phyloP scores from a whole-genome alignment of 2,329 filamentous ascomycete species.

The Paraphaeosphaeria sporulosa region DNA sequence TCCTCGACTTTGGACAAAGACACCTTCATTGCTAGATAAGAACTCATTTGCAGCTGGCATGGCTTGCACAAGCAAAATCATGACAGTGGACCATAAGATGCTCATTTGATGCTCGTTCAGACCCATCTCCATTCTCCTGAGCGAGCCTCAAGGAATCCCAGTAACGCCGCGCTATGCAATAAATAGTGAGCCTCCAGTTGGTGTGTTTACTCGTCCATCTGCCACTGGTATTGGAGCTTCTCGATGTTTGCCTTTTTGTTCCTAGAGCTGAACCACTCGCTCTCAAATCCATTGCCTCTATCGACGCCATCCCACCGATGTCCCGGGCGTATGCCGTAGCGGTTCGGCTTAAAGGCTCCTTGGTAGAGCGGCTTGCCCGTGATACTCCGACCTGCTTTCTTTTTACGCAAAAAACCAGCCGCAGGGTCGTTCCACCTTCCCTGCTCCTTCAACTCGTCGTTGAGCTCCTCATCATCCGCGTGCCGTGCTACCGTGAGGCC shows the following conservation, averaged over 20 bases:
- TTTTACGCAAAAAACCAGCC: conserved; percentile 74
- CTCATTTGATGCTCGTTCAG: neutral
- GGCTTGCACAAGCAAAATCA: neutral
- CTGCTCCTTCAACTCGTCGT: conserved; percentile 77
- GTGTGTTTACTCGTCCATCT: conserved; percentile 87
- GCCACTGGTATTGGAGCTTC: conserved; percentile 89
- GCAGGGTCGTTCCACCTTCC: conserved; percentile 95
- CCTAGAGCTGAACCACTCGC: conserved; percentile 86
- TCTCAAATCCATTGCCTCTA: conserved; percentile 90
- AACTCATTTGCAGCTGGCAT: neutral
- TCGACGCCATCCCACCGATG: conserved; percentile 98
- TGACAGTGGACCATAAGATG: neutral
- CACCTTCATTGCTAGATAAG: neutral
- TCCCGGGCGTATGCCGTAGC: conserved; percentile 91
- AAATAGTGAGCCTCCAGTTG: too few relatives aligned
- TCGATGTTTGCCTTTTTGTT: conserved; percentile 80
- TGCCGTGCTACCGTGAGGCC: conserved; percentile 80
- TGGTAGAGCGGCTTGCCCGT: conserved; percentile 74
- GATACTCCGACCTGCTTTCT: conserved; percentile 53
- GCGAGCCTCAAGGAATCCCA: neutral
- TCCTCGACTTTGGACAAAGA: neutral
- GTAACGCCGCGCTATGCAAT: conserved; percentile 11
- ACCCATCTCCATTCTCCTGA: neutral
- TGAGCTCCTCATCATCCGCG: conserved; percentile 87
- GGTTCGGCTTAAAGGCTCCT: conserved; percentile 84